These are phyloP conservation scores for Croton laevigatus DNA, from an alignment of 441 rosid genomes.

Conservation along the genomic window DNA sequence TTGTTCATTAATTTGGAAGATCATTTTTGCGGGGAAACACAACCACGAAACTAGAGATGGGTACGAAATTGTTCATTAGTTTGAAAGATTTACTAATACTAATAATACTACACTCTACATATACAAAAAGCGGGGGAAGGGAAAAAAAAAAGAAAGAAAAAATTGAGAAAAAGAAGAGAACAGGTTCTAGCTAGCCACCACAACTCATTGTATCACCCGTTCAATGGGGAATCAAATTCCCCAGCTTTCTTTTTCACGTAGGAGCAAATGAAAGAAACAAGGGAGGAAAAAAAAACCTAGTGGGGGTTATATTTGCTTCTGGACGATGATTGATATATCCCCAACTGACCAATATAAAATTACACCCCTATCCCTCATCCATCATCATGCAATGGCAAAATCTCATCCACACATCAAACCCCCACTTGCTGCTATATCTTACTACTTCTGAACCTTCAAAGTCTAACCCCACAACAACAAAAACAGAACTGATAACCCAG, in stretches of 20 bases:
- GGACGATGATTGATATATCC: conserved; percentile 11
- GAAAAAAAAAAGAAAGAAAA: conserved; percentile 18
- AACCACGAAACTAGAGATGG: not conserved
- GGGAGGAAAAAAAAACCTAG: conserved; percentile 23
- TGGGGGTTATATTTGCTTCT: conserved; percentile 20
- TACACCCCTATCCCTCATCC: conserved; percentile 22
- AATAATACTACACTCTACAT: conserved; percentile 26
- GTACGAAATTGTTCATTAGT: conserved; percentile 23
- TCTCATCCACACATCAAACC: conserved; percentile 33
- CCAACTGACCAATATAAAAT: conserved; percentile 17
- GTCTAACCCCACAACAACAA: conserved; percentile 33
- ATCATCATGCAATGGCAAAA: conserved; percentile 32
- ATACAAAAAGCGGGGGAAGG: conserved; percentile 30
- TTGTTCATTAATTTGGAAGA: conserved; percentile 20
- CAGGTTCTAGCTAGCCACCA: conserved; percentile 16
- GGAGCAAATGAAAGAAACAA: not conserved
- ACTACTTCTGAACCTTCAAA: too few relatives aligned
- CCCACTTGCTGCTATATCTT: conserved; percentile 2
- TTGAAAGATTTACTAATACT: conserved; percentile 18
- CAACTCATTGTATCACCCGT: conserved; percentile 17
- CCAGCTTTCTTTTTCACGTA: conserved; percentile 23
- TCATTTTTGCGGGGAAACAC: not conserved
- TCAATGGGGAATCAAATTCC: conserved; percentile 42
- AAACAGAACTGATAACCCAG: conserved; percentile 36
- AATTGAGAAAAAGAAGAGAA: conserved; percentile 21